A percentile compares a stretch with the other conserved stretches of the same genome.
phyloP scores from a whole-genome alignment of 768 basidiomycete genomes.

The Pholiota molesta region DNA sequence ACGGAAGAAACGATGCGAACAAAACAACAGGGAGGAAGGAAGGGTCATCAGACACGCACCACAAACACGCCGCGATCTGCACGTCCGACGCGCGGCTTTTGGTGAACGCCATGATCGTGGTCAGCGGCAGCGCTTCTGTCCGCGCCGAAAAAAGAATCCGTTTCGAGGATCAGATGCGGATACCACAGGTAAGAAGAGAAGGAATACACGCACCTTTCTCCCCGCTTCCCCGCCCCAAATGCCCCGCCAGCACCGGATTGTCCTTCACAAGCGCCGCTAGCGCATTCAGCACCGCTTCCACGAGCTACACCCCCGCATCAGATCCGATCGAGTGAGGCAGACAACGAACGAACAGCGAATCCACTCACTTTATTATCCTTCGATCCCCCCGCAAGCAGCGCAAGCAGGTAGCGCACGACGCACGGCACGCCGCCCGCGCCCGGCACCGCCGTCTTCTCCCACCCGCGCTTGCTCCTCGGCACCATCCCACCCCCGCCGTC shows the following conservation, averaged over 20 bases:
- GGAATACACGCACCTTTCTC: conserved; percentile 38
- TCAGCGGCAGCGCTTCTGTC: conserved; percentile 44
- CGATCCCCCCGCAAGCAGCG: conserved; percentile 43
- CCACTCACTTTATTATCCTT: conserved; percentile 53
- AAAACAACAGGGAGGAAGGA: too few relatives aligned
- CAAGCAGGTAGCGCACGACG: conserved; percentile 55
- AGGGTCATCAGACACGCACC: too few relatives aligned
- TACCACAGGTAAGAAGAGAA: too few relatives aligned
- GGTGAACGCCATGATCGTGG: conserved; percentile 49
- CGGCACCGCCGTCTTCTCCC: conserved; percentile 63
- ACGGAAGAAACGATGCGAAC: too few relatives aligned
- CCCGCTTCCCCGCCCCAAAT: conserved; percentile 44
- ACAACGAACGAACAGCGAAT: neutral
- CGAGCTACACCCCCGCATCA: conserved; percentile 40
- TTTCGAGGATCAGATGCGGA: too few relatives aligned
- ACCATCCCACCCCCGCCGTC: conserved; percentile 31
- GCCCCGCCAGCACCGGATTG: conserved; percentile 52
- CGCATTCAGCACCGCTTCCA: conserved; percentile 67
- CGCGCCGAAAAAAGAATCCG: neutral
- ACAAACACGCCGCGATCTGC: conserved; percentile 72
- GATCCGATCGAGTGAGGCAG: too few relatives aligned
- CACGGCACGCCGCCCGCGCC: conserved; percentile 48
- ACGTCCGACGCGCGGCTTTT: conserved; percentile 64
- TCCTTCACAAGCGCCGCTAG: conserved; percentile 71
- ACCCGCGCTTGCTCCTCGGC: conserved; percentile 64